These are phyloP conservation scores for Elaphomyces granulatus DNA, from an alignment of 495 filamentous ascomycete genomes.

Conservation along the genomic window DNA sequence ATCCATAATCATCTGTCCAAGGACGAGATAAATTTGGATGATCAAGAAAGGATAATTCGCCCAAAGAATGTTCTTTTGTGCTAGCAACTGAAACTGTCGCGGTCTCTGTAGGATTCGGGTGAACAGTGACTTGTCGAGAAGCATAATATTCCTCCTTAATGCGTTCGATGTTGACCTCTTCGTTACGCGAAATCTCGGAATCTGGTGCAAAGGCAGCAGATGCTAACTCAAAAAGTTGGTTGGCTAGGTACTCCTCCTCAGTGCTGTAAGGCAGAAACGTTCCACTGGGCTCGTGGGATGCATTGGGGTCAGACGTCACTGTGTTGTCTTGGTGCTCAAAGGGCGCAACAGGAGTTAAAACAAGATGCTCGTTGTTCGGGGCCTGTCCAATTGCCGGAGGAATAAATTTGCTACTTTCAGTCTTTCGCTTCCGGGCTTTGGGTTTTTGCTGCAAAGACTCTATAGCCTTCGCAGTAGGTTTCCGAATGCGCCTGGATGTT, in stretches of 20 bases:
- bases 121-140: neutral
- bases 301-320: neutral
- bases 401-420: neutral
- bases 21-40: constrained; percentile 7
- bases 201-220: constrained; percentile 13
- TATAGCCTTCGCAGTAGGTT: constrained; percentile 26
- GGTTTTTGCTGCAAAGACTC: constrained; percentile 21
- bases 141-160: neutral
- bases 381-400: neutral
- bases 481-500: constrained; percentile 22
- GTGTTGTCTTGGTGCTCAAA: neutral
- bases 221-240: constrained; percentile 17
- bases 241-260: constrained; percentile 9
- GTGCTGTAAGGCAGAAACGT: neutral
- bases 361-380: neutral
- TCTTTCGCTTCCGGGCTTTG: constrained; percentile 1
- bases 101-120: neutral
- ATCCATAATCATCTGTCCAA: constrained; percentile 18
- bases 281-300: constrained; percentile 1
- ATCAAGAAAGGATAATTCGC: constrained; percentile 8
- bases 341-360: neutral
- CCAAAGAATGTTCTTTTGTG: neutral
- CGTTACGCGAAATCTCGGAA: constrained; percentile 9
- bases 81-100: neutral
- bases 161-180: constrained; percentile 8